phyloP scores from a whole-genome alignment of 1,284 basidiomycete species.

The Ceratobasidium papillatum region DNA sequence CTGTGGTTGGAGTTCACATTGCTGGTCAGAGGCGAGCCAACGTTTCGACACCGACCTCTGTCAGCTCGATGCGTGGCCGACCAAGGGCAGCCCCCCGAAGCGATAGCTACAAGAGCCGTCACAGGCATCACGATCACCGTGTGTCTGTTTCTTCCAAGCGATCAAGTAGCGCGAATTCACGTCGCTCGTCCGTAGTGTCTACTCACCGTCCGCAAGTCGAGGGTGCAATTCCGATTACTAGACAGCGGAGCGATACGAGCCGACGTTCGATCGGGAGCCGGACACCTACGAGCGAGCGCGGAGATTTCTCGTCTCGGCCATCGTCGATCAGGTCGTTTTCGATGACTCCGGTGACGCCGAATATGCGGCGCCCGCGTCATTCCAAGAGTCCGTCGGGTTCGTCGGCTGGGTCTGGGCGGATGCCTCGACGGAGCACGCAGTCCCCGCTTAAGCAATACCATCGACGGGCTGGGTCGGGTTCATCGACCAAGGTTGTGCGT shows the following conservation, averaged over 20 bases:
- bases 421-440: constrained; percentile 59
- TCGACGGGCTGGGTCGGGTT: constrained; percentile 73
- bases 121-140: constrained; percentile 39
- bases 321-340: constrained; percentile 76
- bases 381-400: constrained; percentile 78
- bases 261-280: constrained; percentile 73
- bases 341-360: constrained; percentile 50
- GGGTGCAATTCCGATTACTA: constrained; percentile 64
- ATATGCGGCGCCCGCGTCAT: constrained; percentile 59
- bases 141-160: constrained; percentile 67
- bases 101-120: constrained; percentile 38
- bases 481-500: constrained; percentile 78
- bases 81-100: background rate
- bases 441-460: constrained; percentile 77
- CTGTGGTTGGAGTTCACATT: background rate
- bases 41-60: constrained; percentile 12
- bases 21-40: constrained; percentile 3
- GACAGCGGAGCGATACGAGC: constrained; percentile 59
- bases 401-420: constrained; percentile 68
- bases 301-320: constrained; percentile 75
- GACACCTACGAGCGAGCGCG: constrained; percentile 80
- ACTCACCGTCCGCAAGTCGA: constrained; percentile 60
- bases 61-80: constrained; percentile 13
- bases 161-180: constrained; percentile 83
- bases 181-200: constrained; percentile 73